These are phyloP conservation scores for Candida nonsorbophila DNA, from an alignment of 805 yeast genomes.

Conservation along the genomic window DNA sequence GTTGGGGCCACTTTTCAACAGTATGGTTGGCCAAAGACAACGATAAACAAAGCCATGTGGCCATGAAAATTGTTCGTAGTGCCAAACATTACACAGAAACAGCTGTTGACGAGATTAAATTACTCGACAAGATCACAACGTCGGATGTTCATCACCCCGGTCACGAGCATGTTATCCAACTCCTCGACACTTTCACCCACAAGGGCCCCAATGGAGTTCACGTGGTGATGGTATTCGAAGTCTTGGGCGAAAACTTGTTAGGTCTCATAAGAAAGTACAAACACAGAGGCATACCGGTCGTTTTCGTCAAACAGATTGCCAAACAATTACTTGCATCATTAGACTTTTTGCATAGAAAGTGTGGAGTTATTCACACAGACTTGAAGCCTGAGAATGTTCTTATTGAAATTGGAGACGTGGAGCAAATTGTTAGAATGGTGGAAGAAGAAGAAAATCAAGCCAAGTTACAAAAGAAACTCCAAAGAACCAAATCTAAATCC, in stretches of 20 bases:
- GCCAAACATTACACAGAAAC: slow-evolving; percentile 90
- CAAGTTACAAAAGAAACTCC: slow-evolving; percentile 36
- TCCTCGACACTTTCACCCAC: slow-evolving; percentile 82
- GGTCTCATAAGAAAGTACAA: slow-evolving; percentile 76
- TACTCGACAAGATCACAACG: slow-evolving; percentile 62
- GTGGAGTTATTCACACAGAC: slow-evolving; percentile 59
- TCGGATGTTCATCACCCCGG: slow-evolving; percentile 71
- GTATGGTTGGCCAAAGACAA: slow-evolving; percentile 81
- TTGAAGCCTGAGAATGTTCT: slow-evolving; percentile 54
- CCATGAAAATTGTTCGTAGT: slow-evolving; percentile 88
- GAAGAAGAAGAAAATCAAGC: slow-evolving; percentile 54
- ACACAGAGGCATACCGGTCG: slow-evolving; percentile 74
- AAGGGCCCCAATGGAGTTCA: slow-evolving; percentile 89
- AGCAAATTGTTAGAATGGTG: slow-evolving; percentile 63
- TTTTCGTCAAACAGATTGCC: slow-evolving; percentile 75
- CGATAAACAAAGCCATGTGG: slow-evolving; percentile 67
- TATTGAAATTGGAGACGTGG: slow-evolving; percentile 80
- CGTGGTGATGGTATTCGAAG: slow-evolving; percentile 96
- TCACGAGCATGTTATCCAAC: slow-evolving; percentile 70
- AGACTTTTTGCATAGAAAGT: slow-evolving; percentile 65
- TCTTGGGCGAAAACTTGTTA: slow-evolving; percentile 86
- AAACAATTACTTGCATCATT: slow-evolving; percentile 70
- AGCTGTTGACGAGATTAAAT: slow-evolving; percentile 86
- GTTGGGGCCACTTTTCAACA: slow-evolving; percentile 98
- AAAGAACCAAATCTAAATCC: slow-evolving; percentile 28